phyloP scores from a whole-genome alignment of 306 rosid species.

The Lathyrus oleraceus region DNA sequence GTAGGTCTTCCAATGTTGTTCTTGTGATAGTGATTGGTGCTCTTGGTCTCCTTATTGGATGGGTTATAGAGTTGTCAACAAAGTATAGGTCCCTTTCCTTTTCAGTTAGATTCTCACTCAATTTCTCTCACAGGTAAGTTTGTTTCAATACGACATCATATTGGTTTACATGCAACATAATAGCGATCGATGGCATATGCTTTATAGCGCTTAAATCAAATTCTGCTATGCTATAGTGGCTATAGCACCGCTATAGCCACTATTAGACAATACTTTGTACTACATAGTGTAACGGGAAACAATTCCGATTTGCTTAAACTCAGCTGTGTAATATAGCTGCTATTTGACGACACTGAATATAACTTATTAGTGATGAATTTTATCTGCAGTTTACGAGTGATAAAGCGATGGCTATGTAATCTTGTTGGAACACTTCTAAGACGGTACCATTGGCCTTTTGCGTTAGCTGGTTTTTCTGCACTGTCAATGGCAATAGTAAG shows the following conservation, averaged over 20 bases:
- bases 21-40: conserved; percentile 44
- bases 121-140: conserved; percentile 40
- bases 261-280: too few species aligned
- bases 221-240: too few species aligned
- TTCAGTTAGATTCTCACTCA: conserved; percentile 35
- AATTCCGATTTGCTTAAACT: too few species aligned
- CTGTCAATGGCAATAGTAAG: conserved; percentile 80
- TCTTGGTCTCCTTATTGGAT: conserved; percentile 52
- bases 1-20: conserved; percentile 40
- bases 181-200: neutral
- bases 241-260: too few species aligned
- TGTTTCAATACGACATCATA: conserved; percentile 9
- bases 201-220: neutral
- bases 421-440: conserved; percentile 54
- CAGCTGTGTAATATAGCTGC: too few species aligned
- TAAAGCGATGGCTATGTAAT: conserved; percentile 60
- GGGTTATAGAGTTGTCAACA: conserved; percentile 52
- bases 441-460: conserved; percentile 77
- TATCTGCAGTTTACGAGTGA: conserved; percentile 61
- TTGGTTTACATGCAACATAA: neutral
- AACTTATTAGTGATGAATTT: conserved; percentile 24
- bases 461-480: conserved; percentile 63
- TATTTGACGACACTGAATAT: neutral
- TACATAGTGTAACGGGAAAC: too few species aligned
- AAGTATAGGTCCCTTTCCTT: conserved; percentile 48